These are phyloP conservation scores for Candida ortonii DNA, from an alignment of 805 yeast genomes.

Conservation along the genomic window DNA sequence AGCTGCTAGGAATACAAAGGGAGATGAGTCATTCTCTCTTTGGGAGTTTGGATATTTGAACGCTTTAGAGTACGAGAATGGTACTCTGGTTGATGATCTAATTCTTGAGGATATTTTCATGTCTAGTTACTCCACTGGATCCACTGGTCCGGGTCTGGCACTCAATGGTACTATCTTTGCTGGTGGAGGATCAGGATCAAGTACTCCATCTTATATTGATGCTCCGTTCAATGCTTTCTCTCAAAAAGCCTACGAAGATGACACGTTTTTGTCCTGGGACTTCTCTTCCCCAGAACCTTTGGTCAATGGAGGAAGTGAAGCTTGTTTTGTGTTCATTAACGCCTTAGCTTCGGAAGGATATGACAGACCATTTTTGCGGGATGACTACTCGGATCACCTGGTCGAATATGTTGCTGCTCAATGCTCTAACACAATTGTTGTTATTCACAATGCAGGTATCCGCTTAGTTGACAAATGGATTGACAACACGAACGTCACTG, in stretches of 20 bases:
- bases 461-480: conserved; percentile 55
- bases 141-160: conserved; percentile 16
- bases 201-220: conserved; percentile 52
- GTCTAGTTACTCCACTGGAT: conserved; percentile 4
- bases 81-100: conserved; percentile 4
- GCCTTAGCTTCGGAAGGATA: conserved; percentile 58
- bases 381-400: conserved; percentile 52
- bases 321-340: conserved; percentile 52
- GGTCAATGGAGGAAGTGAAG: conserved; percentile 44
- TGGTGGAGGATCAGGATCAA: conserved; percentile 68
- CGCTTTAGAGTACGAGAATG: conserved; percentile 10
- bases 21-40: conserved; percentile 2
- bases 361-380: conserved; percentile 54
- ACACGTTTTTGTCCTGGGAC: conserved; percentile 15
- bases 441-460: conserved; percentile 60
- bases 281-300: conserved; percentile 40
- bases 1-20: conserved; percentile 1
- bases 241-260: conserved; percentile 35
- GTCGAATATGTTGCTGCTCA: conserved; percentile 47
- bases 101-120: conserved; percentile 6
- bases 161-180: conserved; percentile 52
- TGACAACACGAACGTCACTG: conserved; percentile 57
- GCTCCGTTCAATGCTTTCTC: conserved; percentile 58
- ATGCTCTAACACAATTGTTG: conserved; percentile 55
- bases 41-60: conserved; percentile 10